Conservation (phyloP, 768 basidiomycete species). For the Lentinula aciculospora region DNA sequence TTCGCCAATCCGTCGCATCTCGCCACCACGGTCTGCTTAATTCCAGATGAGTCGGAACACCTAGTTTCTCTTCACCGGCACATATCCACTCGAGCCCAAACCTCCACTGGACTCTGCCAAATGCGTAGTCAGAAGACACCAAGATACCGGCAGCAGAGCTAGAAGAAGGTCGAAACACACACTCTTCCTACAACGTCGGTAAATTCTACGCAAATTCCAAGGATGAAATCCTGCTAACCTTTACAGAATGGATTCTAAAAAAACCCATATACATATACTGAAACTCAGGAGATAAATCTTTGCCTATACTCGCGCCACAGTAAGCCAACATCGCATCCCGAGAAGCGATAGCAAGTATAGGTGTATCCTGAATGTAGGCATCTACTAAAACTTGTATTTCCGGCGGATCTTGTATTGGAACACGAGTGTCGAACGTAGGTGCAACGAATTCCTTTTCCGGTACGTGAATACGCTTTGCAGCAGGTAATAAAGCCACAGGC, state of each 20-base stretch:
- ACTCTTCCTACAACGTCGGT: slow-evolving; percentile 16
- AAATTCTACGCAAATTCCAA: neutral
- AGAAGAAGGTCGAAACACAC: neutral
- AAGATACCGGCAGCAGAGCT: neutral
- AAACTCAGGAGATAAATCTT: slow-evolving; percentile 27
- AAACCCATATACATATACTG: slow-evolving; percentile 40
- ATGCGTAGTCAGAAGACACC: slow-evolving; percentile 3
- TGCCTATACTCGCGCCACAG: slow-evolving; percentile 20
- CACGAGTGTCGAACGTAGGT: neutral
- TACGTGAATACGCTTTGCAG: neutral
- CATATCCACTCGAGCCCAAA: slow-evolving; percentile 42
- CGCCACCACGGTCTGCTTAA: slow-evolving; percentile 22
- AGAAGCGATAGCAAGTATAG: slow-evolving; percentile 36
- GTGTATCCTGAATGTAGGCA: slow-evolving; percentile 29
- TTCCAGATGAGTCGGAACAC: slow-evolving; percentile 9
- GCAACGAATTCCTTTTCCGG: neutral
- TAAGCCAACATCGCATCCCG: slow-evolving; percentile 17
- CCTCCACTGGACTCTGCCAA: slow-evolving; percentile 37
- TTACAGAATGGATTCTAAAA: slow-evolving; percentile 35
- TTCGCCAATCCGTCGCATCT: neutral
- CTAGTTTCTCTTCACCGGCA: slow-evolving; percentile 39
- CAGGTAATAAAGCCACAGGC: neutral
- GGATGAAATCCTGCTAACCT: slow-evolving; percentile 14
- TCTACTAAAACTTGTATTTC: slow-evolving; percentile 39
- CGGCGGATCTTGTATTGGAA: slow-evolving; percentile 26